A percentile compares a stretch with the other conserved stretches of the same genome.
Conservation (phyloP, 768 basidiomycete species). For the Hydnomerulius pinastri region DNA sequence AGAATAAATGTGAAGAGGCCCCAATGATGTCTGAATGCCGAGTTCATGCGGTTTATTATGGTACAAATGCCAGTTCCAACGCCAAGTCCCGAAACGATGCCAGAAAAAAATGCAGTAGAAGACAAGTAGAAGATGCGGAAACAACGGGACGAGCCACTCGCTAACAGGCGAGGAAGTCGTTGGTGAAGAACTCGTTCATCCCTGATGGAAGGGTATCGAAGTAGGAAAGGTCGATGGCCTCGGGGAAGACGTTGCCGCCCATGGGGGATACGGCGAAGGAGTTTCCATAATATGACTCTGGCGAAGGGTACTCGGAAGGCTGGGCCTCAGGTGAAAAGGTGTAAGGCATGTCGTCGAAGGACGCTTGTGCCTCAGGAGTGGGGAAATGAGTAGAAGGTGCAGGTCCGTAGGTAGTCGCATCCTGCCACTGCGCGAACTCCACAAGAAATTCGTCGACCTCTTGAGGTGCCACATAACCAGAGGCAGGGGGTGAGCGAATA, state of each 20-base stretch:
- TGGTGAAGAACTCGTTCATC: neutral
- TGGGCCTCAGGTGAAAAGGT: neutral
- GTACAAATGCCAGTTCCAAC: neutral
- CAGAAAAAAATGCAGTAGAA: neutral
- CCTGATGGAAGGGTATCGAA: neutral
- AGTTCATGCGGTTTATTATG: neutral
- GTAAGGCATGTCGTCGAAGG: neutral
- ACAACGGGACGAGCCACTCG: neutral
- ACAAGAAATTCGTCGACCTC: neutral
- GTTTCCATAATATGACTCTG: neutral
- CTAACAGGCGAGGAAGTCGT: neutral
- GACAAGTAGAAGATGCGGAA: too few relatives aligned
- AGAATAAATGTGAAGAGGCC: neutral
- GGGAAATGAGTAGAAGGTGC: neutral
- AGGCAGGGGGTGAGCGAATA: neutral
- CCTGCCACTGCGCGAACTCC: neutral
- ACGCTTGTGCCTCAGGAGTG: neutral
- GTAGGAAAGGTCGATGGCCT: neutral
- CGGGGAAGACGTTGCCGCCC: neutral
- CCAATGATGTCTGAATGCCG: too few relatives aligned
- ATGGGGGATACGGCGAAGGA: neutral
- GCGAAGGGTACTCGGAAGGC: neutral
- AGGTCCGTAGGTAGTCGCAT: neutral
- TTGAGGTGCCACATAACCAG: neutral
- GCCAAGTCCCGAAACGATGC: neutral